Conservation (phyloP, 257 asterid genomes). For the Nicotiana knightiana region DNA sequence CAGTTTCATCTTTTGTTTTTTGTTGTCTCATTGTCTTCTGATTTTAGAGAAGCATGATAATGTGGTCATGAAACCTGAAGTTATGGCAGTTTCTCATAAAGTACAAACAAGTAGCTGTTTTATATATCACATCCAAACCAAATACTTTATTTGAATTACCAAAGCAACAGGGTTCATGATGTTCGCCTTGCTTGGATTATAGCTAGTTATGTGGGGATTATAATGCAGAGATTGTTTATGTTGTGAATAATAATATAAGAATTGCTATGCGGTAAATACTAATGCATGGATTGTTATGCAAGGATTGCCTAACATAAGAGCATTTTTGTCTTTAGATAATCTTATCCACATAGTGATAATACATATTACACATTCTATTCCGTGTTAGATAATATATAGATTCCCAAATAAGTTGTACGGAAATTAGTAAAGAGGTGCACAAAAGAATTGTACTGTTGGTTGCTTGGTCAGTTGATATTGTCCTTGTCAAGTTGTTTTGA, state of each 20-base stretch:
- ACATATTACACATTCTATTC: no score
- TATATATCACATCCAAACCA: neutral
- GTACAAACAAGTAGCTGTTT: neutral
- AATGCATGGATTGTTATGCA: no score
- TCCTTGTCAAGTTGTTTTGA: neutral
- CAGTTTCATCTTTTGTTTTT: slow-evolving; percentile 1
- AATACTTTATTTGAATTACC: neutral
- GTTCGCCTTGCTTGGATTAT: neutral
- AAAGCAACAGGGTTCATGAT: neutral
- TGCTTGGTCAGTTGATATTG: neutral
- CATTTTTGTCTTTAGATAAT: no score
- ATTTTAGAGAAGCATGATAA: neutral
- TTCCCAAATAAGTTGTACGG: no score
- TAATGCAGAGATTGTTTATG: no score
- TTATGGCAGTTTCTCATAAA: neutral
- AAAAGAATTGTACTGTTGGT: neutral
- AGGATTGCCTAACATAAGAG: no score
- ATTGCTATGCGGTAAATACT: no score
- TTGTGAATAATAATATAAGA: no score
- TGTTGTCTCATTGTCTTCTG: neutral
- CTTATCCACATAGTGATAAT: no score
- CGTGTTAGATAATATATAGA: no score
- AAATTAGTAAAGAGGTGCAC: neutral
- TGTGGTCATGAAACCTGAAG: neutral
- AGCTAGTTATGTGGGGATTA: no score